A percentile compares a stretch with the other conserved stretches of the same genome.
Conservation (phyloP, 2,329 filamentous ascomycete species). For the Phaeosphaeria sp. region DNA sequence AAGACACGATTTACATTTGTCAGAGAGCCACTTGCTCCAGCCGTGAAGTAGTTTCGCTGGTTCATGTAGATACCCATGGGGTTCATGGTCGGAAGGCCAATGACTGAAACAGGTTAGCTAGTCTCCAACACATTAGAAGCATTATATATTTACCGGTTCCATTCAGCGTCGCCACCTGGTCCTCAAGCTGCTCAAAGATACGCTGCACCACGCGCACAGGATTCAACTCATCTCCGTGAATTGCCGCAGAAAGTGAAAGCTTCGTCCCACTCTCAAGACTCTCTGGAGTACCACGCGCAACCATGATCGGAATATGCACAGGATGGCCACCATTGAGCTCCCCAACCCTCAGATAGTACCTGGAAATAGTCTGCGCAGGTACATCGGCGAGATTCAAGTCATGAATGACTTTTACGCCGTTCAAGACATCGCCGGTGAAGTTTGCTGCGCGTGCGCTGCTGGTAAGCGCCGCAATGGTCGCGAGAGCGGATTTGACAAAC, state of each 20-base stretch:
- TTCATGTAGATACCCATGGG: slow-evolving; percentile 49
- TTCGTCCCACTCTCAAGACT: slow-evolving; percentile 46
- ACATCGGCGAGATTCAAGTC: slow-evolving; percentile 46
- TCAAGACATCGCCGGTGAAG: slow-evolving; percentile 42
- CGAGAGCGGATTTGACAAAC: slow-evolving; percentile 31
- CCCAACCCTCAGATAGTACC: slow-evolving; percentile 47
- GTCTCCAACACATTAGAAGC: not conserved
- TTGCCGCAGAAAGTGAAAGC: slow-evolving; percentile 46
- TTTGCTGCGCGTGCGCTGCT: slow-evolving; percentile 28
- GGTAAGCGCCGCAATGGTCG: slow-evolving; percentile 23
- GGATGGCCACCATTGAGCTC: slow-evolving; percentile 48
- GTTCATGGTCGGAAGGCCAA: slow-evolving; percentile 49
- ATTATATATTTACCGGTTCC: slow-evolving; percentile 37
- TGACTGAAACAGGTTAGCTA: slow-evolving; percentile 33
- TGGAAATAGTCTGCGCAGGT: slow-evolving; percentile 43
- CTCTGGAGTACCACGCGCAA: slow-evolving; percentile 46
- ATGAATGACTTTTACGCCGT: slow-evolving; percentile 40
- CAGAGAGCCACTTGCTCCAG: slow-evolving; percentile 32
- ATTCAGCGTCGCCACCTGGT: slow-evolving; percentile 39
- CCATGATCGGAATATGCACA: slow-evolving; percentile 47
- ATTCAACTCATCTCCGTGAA: slow-evolving; percentile 50
- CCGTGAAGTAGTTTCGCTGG: slow-evolving; percentile 48
- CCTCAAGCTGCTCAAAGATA: slow-evolving; percentile 41
- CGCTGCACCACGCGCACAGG: slow-evolving; percentile 46
- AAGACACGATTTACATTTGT: slow-evolving; percentile 48